Evolutionary conservation across 192 early-diverging fungal genomes (phyloP).

Genomic region (Chytriomyces sp.): DNA sequence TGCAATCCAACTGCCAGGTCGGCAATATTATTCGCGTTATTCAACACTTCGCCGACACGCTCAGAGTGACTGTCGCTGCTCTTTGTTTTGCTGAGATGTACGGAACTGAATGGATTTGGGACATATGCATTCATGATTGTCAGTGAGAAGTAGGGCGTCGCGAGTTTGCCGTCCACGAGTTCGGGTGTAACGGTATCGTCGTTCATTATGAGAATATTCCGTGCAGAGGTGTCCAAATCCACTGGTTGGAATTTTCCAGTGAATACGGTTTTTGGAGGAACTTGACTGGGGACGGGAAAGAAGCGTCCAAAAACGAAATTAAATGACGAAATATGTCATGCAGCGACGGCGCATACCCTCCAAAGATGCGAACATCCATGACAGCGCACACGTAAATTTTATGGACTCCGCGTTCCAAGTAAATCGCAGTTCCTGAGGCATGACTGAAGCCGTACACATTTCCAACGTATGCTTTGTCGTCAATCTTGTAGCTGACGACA

Average conservation of each 20-base stretch:
- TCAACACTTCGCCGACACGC: background rate
- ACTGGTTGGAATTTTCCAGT: conserved; percentile 31
- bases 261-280: conserved; percentile 50
- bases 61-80: background rate
- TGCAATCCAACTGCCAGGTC: conserved; percentile 9
- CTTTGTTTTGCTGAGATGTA: background rate
- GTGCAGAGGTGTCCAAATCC: conserved; percentile 4
- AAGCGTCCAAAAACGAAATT: background rate
- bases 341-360: conserved; percentile 56
- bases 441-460: conserved; percentile 68
- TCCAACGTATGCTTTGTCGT: conserved; percentile 60
- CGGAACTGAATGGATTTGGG: conserved; percentile 6
- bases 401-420: conserved; percentile 58
- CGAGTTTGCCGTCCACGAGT: conserved; percentile 43
- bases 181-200: conserved; percentile 53
- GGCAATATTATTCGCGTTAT: conserved; percentile 9
- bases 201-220: conserved; percentile 41
- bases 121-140: conserved; percentile 54
- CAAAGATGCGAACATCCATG: conserved; percentile 75
- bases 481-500: conserved; percentile 71
- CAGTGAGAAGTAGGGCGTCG: conserved; percentile 49
- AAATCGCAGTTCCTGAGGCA: conserved; percentile 45
- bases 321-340: no score
- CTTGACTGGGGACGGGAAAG: conserved; percentile 36
- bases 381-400: conserved; percentile 60